Conservation (phyloP, 805 yeast species). For the Wickerhamiella sergipiensis region DNA sequence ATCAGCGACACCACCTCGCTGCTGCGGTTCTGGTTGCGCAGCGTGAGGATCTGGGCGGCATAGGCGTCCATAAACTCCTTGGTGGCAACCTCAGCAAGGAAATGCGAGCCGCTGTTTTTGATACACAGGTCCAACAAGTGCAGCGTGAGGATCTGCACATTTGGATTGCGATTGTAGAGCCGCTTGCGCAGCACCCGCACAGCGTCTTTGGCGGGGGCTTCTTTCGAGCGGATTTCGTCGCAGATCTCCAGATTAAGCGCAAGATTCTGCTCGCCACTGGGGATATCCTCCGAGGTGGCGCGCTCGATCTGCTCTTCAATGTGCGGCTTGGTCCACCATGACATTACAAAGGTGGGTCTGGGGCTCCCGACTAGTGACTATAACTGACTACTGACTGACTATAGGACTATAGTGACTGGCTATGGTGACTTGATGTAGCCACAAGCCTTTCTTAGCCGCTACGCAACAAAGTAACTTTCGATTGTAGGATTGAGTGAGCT, state of each 20-base stretch:
- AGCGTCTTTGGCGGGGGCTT: conserved; percentile 64
- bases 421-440: no score
- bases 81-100: conserved; percentile 62
- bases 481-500: no score
- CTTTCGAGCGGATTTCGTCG: conserved; percentile 72
- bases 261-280: conserved; percentile 74
- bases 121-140: conserved; percentile 75
- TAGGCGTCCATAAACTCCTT: conserved; percentile 78
- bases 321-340: conserved; percentile 27
- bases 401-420: no score
- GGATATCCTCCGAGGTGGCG: conserved; percentile 83
- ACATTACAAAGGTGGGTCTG: conserved; percentile 11
- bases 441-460: no score
- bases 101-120: conserved; percentile 85
- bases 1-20: conserved; percentile 45
- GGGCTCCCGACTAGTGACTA: no score
- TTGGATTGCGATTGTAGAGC: conserved; percentile 60
- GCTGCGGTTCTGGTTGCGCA: conserved; percentile 28
- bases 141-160: conserved; percentile 59
- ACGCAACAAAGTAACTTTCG: no score
- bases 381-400: no score
- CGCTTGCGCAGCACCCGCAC: conserved; percentile 75
- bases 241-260: conserved; percentile 69
- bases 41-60: conserved; percentile 44
- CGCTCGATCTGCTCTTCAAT: conserved; percentile 52